Evolutionary conservation across 768 basidiomycete genomes (phyloP).

Genomic region (Leccinum aurantiacum): DNA sequence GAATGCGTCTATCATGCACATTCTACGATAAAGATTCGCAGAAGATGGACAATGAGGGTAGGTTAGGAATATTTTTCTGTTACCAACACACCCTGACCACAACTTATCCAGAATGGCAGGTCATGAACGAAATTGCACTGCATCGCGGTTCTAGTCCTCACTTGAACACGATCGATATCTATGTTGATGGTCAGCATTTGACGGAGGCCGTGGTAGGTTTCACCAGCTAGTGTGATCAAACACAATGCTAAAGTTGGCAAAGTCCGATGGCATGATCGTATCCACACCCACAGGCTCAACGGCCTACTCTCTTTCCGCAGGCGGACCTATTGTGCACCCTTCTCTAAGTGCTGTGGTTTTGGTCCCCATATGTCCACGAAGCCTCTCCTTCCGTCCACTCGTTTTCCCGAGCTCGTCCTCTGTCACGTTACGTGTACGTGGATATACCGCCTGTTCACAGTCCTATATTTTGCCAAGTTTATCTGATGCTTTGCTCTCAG

Average conservation of each 20-base stretch:
- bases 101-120: slow-evolving; percentile 73
- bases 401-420: slow-evolving; percentile 84
- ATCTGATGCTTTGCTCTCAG: slow-evolving; percentile 38
- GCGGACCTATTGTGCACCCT: slow-evolving; percentile 95
- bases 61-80: slow-evolving; percentile 8
- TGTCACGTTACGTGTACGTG: slow-evolving; percentile 67
- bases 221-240: slow-evolving; percentile 7
- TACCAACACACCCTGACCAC: slow-evolving; percentile 2
- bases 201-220: slow-evolving; percentile 89
- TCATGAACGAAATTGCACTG: slow-evolving; percentile 95
- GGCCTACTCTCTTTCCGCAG: slow-evolving; percentile 93
- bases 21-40: slow-evolving; percentile 63
- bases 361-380: slow-evolving; percentile 95
- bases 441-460: neutral
- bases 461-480: neutral
- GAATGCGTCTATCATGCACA: slow-evolving; percentile 87
- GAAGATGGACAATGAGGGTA: slow-evolving; percentile 65
- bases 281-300: slow-evolving; percentile 97
- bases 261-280: slow-evolving; percentile 94
- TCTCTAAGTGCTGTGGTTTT: slow-evolving; percentile 86
- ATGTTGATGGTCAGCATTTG: slow-evolving; percentile 90
- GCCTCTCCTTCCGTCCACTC: slow-evolving; percentile 87
- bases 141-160: slow-evolving; percentile 92
- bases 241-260: slow-evolving; percentile 14
- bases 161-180: slow-evolving; percentile 90